A percentile compares a stretch with the other conserved stretches of the same genome.
Evolutionary conservation across 1,284 basidiomycete genomes (phyloP).

Genomic region (Violaceomyces palustris): DNA sequence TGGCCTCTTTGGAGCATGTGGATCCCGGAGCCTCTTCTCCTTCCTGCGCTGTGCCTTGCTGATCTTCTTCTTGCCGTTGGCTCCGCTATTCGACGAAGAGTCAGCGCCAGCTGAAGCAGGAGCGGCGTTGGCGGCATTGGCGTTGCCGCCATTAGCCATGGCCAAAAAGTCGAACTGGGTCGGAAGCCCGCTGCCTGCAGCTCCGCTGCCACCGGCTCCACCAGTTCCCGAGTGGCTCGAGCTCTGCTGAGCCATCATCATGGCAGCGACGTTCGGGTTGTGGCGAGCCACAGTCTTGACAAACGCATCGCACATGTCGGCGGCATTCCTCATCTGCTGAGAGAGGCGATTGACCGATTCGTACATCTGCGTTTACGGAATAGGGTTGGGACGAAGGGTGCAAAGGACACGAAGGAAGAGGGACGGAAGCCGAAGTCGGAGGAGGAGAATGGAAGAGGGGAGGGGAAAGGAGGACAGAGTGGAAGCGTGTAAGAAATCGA

Average conservation of each 20-base stretch:
- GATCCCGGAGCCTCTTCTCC: constrained; percentile 37
- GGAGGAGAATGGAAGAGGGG: too few relatives aligned
- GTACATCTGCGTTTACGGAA: constrained; percentile 36
- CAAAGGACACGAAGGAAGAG: too few relatives aligned
- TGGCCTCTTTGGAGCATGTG: constrained; percentile 44
- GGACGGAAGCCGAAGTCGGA: too few relatives aligned
- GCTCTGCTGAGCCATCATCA: constrained; percentile 29
- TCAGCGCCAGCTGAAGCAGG: constrained; percentile 16
- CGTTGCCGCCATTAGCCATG: constrained; percentile 21
- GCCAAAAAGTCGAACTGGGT: constrained; percentile 25
- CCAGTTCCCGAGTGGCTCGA: constrained; percentile 13
- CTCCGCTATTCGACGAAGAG: too few relatives aligned
- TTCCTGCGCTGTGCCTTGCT: constrained; percentile 34
- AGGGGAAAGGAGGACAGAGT: too few relatives aligned
- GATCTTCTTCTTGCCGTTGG: constrained; percentile 21
- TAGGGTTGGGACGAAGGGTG: too few relatives aligned
- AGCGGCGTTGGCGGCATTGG: constrained; percentile 10
- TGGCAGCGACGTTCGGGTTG: constrained; percentile 33
- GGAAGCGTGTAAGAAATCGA: too few relatives aligned
- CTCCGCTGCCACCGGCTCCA: not conserved
- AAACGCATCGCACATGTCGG: constrained; percentile 34
- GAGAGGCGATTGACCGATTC: constrained; percentile 33
- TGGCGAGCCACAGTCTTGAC: constrained; percentile 31
- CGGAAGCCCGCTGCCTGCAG: constrained; percentile 9
- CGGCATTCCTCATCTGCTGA: constrained; percentile 30